These are phyloP conservation scores for Rhizopus microsporus DNA, from an alignment of 371 early-diverging fungal species.

Conservation along the genomic window DNA sequence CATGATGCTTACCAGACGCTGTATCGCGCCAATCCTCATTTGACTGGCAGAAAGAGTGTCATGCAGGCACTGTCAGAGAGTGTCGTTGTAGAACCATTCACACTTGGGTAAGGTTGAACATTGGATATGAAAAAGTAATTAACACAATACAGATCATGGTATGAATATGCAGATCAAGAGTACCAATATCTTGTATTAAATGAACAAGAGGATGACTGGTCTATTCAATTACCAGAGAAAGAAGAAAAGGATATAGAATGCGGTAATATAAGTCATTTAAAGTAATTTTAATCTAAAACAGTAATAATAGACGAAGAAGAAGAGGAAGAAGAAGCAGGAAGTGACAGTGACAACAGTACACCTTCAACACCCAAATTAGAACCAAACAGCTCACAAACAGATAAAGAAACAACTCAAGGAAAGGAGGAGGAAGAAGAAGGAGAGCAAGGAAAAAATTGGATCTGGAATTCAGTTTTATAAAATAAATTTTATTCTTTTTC, in stretches of 20 bases:
- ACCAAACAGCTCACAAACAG: neutral
- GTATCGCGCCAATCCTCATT: slow-evolving; percentile 34
- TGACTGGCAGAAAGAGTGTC: slow-evolving; percentile 11
- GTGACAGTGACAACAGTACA: slow-evolving; percentile 9
- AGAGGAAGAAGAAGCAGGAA: slow-evolving; percentile 12
- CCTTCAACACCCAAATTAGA: slow-evolving; percentile 12
- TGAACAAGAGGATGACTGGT: slow-evolving; percentile 13
- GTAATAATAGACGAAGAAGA: slow-evolving; percentile 8
- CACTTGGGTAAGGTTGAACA: slow-evolving; percentile 3
- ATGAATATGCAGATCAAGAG: slow-evolving; percentile 24
- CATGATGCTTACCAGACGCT: slow-evolving; percentile 47
- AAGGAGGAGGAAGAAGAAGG: neutral
- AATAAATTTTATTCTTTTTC: neutral
- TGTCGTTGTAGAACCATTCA: slow-evolving; percentile 1
- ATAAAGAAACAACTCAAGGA: too few species aligned
- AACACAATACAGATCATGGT: slow-evolving; percentile 7
- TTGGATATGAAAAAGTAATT: neutral
- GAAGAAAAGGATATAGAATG: neutral
- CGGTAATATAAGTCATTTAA: neutral
- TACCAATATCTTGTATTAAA: slow-evolving; percentile 18
- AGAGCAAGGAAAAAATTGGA: neutral
- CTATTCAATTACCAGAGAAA: slow-evolving; percentile 1
- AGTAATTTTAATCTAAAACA: neutral
- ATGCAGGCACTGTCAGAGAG: neutral
- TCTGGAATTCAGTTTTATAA: slow-evolving; percentile 3